Evolutionary conservation across 192 early-diverging fungal genomes (phyloP).

Genomic region (Chytriomyces sp.): DNA sequence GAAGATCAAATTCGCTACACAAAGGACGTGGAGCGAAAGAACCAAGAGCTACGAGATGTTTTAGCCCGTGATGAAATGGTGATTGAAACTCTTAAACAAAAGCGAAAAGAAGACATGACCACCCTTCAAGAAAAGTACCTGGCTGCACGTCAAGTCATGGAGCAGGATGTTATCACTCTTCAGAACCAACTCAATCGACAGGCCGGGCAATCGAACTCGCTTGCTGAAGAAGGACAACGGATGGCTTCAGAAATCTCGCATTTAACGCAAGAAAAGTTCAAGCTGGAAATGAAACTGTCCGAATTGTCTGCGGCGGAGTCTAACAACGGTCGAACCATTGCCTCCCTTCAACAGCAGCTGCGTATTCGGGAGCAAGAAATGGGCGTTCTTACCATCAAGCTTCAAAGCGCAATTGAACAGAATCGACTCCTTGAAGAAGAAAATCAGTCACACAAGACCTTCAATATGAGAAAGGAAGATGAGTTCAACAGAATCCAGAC

Average conservation of each 20-base stretch:
- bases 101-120: conserved; percentile 53
- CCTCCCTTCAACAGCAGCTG: conserved; percentile 39
- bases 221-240: conserved; percentile 36
- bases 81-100: conserved; percentile 39
- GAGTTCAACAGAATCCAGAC: conserved; percentile 41
- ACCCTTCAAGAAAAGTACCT: conserved; percentile 54
- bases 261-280: conserved; percentile 32
- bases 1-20: conserved; percentile 27
- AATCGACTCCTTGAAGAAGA: conserved; percentile 42
- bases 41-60: conserved; percentile 26
- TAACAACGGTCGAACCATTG: conserved; percentile 33
- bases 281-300: conserved; percentile 45
- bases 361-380: conserved; percentile 48
- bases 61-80: conserved; percentile 29
- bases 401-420: conserved; percentile 42
- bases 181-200: conserved; percentile 38
- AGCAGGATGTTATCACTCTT: conserved; percentile 42
- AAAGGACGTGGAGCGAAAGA: conserved; percentile 28
- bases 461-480: conserved; percentile 27
- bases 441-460: conserved; percentile 32
- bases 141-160: conserved; percentile 49
- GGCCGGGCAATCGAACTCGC: conserved; percentile 17
- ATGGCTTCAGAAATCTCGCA: conserved; percentile 43
- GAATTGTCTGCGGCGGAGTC: conserved; percentile 44
- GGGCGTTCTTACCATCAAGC: conserved; percentile 31